Base-by-base conservation (phyloP, 768 basidiomycete genomes). In the Phylloporus sp. region DNA sequence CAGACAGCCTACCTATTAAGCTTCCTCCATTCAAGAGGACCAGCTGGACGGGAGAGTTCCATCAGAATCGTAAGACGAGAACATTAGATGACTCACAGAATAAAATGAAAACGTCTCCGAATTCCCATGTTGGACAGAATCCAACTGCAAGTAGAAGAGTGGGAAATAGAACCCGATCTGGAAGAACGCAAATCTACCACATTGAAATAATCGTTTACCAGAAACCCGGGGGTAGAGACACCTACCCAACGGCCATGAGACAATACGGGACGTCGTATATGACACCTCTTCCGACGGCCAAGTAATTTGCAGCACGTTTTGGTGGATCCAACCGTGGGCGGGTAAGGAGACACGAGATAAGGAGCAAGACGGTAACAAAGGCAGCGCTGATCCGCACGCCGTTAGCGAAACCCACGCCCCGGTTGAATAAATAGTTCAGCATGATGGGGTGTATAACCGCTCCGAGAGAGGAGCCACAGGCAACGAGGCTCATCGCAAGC, bases 101-200 rank as follows among this genome's bases (percentile, higher is more conserved):
- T 83, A 82, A 53, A 85, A 84, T 1, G 82, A 78, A 5, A 84
- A 67, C n/a, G 62, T 67, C 9, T 72, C 61, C 15, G 68, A 62
- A 34, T 80, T 70, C 1, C 76, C 75, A 49, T 79, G 79, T 44
- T 71, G 65, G 26, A 78, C 68, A 1, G 81, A 72, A 50, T 79
- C 75, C 12, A 83, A 62, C 55, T 85, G 83, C 7, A 84, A 57
- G 59, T 79, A 84, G 64, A 80, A 83, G 16, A 80, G 68, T 0
- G 81, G 80, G 41, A 72, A 79, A 52, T 72, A 80, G 28, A 79
- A 58, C 3, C 75, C 77, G 2, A 62, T 55, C 6, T 73, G 59
- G 15, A 72, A 68, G 36, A 69, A 48, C 0, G 62, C 2, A 13
- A 52, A 32, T 56, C 66, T 67, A 26, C 13, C 15, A 1, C 15